Evolutionary conservation across 352 stramenopile species (phyloP), one percentile per base, ranked within the genome.

Genomic region (Globisporangium camurandrum): DNA sequence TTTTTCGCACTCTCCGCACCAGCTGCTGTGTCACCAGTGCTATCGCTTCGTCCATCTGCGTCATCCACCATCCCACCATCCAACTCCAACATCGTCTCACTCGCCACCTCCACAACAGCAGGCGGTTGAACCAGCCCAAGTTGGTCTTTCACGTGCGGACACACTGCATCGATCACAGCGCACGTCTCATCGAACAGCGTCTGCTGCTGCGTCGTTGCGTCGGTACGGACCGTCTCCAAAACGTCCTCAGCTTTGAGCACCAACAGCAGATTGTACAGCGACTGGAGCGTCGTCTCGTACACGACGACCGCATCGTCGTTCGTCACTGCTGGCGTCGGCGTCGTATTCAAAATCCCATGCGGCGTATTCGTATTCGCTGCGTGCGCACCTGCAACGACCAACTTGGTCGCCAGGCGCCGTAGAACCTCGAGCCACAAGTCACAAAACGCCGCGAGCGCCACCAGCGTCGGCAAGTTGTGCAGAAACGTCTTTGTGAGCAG

Each of bases 401-500:
- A 40, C 45, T 92, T 94, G 22, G 75, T 81, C 1, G 80, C 71
- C 17, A 94, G 63, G 14, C 83, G 75, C 10, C 72, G 70, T 26
- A 94, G 49, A 1, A 94, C 75, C 28, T 79, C 77, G 2, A 94
- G 64, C 83, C 83, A 94, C 33, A 94, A 63, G 10, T 75, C 67
- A 8, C 69, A 59, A 33, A 94, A 94, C 26, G 70, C 60, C 16
- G 69, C 49, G 23, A 92, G 56, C 49, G 86, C 71, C 33, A 86
- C 70, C 19, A 94, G 57, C 36, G 86, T 75, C 11, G 66, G 70
- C 38, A 94, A 59, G 38, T 94, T 86, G 67, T 94, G 82, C 19
- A 94, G 59, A 46, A 94, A 94, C 24, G 82, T 89, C 67, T 94
- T 94, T 7, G 83, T 89, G 27, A 94, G 49, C 38, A 94, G 51